Conservation (phyloP, 1,284 basidiomycete species). For the Fomitopsis pinicola region DNA sequence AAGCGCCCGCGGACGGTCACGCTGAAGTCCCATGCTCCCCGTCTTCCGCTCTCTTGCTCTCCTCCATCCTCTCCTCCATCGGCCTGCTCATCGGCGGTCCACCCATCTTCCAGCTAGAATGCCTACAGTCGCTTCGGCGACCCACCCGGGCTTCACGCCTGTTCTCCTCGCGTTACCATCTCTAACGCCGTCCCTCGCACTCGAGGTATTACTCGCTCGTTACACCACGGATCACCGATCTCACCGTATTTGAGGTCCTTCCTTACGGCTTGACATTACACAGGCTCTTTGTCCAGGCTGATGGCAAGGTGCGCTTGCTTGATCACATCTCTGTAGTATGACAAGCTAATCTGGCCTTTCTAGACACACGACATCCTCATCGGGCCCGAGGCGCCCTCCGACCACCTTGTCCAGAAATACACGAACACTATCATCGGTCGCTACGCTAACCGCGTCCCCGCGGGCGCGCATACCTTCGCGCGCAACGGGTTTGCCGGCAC, state of each 20-base stretch:
- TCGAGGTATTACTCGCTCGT: conserved; percentile 41
- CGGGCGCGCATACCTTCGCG: conserved; percentile 47
- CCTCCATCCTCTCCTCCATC: not conserved
- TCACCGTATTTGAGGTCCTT: conserved; percentile 41
- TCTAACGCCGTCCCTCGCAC: conserved; percentile 49
- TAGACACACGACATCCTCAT: conserved; percentile 73
- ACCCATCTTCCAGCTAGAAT: not conserved
- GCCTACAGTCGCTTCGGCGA: not conserved
- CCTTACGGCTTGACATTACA: conserved; percentile 67
- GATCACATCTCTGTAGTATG: not conserved
- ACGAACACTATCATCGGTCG: conserved; percentile 69
- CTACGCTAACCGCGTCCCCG: conserved; percentile 69
- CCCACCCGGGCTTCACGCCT: conserved; percentile 40
- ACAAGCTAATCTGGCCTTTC: not conserved
- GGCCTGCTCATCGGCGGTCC: not conserved
- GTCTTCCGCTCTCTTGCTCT: not conserved
- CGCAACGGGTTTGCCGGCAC: conserved; percentile 47
- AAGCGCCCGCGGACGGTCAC: not conserved
- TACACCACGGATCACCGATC: not conserved
- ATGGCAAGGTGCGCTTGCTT: conserved; percentile 46
- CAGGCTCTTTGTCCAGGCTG: conserved; percentile 56
- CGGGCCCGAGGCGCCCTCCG: conserved; percentile 60
- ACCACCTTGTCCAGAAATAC: conserved; percentile 59
- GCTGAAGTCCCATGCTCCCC: not conserved
- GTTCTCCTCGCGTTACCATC: conserved; percentile 50